Evolutionary conservation across 371 early-diverging fungal genomes (phyloP), one percentile per base, ranked within the genome.

Genomic region (Mucor mucedo): DNA sequence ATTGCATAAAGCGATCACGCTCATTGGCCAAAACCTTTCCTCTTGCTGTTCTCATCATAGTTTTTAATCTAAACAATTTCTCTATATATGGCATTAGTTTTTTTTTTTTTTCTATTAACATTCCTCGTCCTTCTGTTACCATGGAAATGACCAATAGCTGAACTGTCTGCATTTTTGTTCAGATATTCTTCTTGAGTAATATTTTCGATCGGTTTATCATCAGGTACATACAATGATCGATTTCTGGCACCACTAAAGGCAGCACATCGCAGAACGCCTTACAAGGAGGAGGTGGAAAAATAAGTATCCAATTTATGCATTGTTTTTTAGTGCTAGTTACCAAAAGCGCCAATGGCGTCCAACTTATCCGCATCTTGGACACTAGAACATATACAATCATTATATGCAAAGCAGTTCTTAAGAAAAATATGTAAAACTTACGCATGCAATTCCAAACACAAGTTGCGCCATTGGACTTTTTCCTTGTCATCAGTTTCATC

Each of bases 301-400:
- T 50, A 11, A 50, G 28, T 9, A 48, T 27, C 6, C 11, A 16
- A 30, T 11, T 27, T 27, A 30, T 30, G 8, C 30, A 30, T 30
- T 29, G 11, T 48, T 14, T 10, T 48, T 13, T 50, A 50, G 4
- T 27, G n/a, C 64, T 71, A 79, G 4, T 30, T 50, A 50, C 50
- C 92, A 74, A 93, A 88, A 28, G 92, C 93, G 2, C 93, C 93
- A 55, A 93, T 89, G 1, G 93, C 92, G 66, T 93, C 93, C 63
- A 93, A 66, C 48, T 90, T 86, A 66, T 93, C 93, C 0, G 93
- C 92, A 71, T 93, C 93, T 70, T 90, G 90, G 6, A 92, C 92
- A 60, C 89, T 88, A 62, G 33, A 48, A 13, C 1, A 44, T 5
- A 44, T 14, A 42, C 10, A 40, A 49, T 5, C 3, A 4, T 39